These are phyloP conservation scores for Metschnikowia colocasiae DNA, from an alignment of 805 yeast species.

Conservation along the genomic window DNA sequence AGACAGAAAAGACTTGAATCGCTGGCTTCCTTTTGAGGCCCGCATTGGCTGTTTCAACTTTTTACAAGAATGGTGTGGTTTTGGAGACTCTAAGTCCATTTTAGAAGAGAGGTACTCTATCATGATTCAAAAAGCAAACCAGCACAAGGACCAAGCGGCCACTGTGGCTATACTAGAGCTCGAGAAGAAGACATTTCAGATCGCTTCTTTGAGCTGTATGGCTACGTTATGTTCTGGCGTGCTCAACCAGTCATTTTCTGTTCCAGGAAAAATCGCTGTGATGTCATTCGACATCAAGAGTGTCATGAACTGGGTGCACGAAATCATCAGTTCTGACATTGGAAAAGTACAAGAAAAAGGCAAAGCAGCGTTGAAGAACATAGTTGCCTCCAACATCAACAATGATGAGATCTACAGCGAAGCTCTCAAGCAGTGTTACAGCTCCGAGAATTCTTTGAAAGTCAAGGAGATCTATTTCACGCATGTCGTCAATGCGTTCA, in stretches of 20 bases:
- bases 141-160: slow-evolving; percentile 41
- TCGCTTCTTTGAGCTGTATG: slow-evolving; percentile 78
- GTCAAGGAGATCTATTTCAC: slow-evolving; percentile 68
- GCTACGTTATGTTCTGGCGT: slow-evolving; percentile 77
- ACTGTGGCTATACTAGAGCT: slow-evolving; percentile 76
- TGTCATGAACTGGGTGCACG: slow-evolving; percentile 76
- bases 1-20: slow-evolving; percentile 34
- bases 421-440: slow-evolving; percentile 70
- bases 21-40: slow-evolving; percentile 83
- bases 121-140: slow-evolving; percentile 47
- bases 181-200: slow-evolving; percentile 66
- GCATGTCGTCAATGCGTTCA: slow-evolving; percentile 62
- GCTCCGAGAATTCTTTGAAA: slow-evolving; percentile 44
- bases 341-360: slow-evolving; percentile 62
- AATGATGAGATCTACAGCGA: slow-evolving; percentile 51
- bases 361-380: slow-evolving; percentile 62
- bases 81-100: slow-evolving; percentile 60
- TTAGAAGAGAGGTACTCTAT: slow-evolving; percentile 63
- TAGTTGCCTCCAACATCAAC: slow-evolving; percentile 58
- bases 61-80: slow-evolving; percentile 93
- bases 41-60: slow-evolving; percentile 77
- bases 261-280: slow-evolving; percentile 46
- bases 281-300: slow-evolving; percentile 69
- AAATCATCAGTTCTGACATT: slow-evolving; percentile 57
- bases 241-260: slow-evolving; percentile 46